Conservation (phyloP, 805 yeast species). For the Candida awuae region DNA sequence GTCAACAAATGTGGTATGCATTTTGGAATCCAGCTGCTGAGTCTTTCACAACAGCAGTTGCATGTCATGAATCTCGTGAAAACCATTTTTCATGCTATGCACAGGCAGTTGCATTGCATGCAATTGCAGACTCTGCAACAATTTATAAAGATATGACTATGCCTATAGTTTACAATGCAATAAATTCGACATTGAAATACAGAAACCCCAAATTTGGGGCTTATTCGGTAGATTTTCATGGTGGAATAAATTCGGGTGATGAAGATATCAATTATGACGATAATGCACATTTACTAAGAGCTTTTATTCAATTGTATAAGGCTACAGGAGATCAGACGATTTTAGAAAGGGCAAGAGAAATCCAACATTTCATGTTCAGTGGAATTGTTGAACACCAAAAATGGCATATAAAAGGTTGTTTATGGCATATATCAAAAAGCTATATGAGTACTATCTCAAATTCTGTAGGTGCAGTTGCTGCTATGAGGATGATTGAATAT, state of each 20-base stretch:
- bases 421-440: slow-evolving; percentile 56
- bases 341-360: slow-evolving; percentile 48
- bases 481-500: slow-evolving; percentile 51
- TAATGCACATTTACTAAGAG: slow-evolving; percentile 66
- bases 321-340: slow-evolving; percentile 49
- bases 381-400: slow-evolving; percentile 47
- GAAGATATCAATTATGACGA: slow-evolving; percentile 68
- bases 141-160: slow-evolving; percentile 43
- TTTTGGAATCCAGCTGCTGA: slow-evolving; percentile 33
- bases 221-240: slow-evolving; percentile 41
- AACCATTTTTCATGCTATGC: slow-evolving; percentile 62
- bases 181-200: slow-evolving; percentile 42
- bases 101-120: slow-evolving; percentile 56
- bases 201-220: slow-evolving; percentile 45
- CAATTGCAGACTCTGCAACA: slow-evolving; percentile 57
- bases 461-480: slow-evolving; percentile 62
- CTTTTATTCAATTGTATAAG: slow-evolving; percentile 57
- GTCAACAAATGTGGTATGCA: slow-evolving; percentile 34
- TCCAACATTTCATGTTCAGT: slow-evolving; percentile 54
- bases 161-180: slow-evolving; percentile 46
- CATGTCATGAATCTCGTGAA: slow-evolving; percentile 38
- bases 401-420: slow-evolving; percentile 49
- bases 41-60: slow-evolving; percentile 34
- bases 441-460: slow-evolving; percentile 45
- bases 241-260: slow-evolving; percentile 33